phyloP scores from a whole-genome alignment of 208 protist species.

The Leishmania aethiopica region DNA sequence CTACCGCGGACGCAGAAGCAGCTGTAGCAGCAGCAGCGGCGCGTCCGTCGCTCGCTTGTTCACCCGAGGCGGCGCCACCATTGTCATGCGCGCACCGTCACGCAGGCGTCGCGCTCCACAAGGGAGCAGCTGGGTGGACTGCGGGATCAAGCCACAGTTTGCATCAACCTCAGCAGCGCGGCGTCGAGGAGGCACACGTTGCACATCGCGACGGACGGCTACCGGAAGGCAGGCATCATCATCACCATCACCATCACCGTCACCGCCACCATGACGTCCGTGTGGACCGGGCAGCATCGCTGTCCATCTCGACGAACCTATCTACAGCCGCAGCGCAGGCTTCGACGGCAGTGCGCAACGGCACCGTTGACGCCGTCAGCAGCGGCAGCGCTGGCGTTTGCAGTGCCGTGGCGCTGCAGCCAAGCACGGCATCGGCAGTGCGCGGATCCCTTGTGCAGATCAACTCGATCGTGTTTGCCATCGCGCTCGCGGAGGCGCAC shows the following conservation, averaged over 20 bases:
- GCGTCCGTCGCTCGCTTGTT: neutral
- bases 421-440: neutral
- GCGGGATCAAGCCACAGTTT: neutral
- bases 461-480: slow-evolving; percentile 51
- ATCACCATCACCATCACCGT: neutral
- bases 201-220: neutral
- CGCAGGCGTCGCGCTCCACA: neutral
- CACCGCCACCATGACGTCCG: neutral
- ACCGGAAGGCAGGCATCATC: slow-evolving; percentile 1
- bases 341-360: neutral
- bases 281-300: neutral
- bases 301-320: neutral
- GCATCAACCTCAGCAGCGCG: neutral
- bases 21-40: neutral
- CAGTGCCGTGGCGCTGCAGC: neutral
- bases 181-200: neutral
- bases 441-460: neutral
- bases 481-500: slow-evolving; percentile 67
- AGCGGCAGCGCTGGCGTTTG: slow-evolving; percentile 15
- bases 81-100: neutral
- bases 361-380: neutral
- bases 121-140: neutral
- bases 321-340: neutral
- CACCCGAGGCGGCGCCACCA: neutral
- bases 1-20: neutral